These are phyloP conservation scores for Camillea tinctor DNA, from an alignment of 2,329 filamentous ascomycete genomes.

Conservation along the genomic window DNA sequence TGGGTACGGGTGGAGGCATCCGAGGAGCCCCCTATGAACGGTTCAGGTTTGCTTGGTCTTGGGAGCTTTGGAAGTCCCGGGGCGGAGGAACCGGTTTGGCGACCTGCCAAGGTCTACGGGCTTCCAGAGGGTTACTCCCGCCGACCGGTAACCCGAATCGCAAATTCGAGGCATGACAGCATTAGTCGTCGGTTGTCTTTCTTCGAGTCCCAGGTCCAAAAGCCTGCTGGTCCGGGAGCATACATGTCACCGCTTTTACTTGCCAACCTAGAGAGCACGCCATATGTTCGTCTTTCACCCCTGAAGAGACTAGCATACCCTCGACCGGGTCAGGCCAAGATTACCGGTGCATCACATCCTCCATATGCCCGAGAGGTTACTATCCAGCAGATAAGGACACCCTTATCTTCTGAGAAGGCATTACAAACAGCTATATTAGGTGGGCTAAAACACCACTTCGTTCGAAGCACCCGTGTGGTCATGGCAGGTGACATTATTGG, in stretches of 20 bases:
- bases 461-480: conserved; percentile 76
- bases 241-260: conserved; percentile 86
- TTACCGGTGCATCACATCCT: conserved; percentile 54
- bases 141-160: conserved; percentile 59
- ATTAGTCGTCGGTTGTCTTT: conserved; percentile 55
- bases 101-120: conserved; percentile 85
- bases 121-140: conserved; percentile 73
- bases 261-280: conserved; percentile 77
- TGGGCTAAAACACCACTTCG: conserved; percentile 85
- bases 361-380: conserved; percentile 74
- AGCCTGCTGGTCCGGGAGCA: conserved; percentile 56
- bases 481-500: conserved; percentile 86
- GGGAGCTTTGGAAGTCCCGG: conserved; percentile 64
- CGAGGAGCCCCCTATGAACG: conserved; percentile 69
- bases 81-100: conserved; percentile 66
- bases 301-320: conserved; percentile 54
- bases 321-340: conserved; percentile 54
- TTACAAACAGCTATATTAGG: conserved; percentile 84
- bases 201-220: conserved; percentile 67
- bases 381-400: conserved; percentile 83
- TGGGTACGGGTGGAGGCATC: conserved; percentile 86
- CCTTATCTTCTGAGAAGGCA: conserved; percentile 79
- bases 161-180: conserved; percentile 51
- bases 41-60: conserved; percentile 64
- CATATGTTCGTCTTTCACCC: conserved; percentile 76